phyloP scores from a whole-genome alignment of 306 rosid species.

The Prunus padus region DNA sequence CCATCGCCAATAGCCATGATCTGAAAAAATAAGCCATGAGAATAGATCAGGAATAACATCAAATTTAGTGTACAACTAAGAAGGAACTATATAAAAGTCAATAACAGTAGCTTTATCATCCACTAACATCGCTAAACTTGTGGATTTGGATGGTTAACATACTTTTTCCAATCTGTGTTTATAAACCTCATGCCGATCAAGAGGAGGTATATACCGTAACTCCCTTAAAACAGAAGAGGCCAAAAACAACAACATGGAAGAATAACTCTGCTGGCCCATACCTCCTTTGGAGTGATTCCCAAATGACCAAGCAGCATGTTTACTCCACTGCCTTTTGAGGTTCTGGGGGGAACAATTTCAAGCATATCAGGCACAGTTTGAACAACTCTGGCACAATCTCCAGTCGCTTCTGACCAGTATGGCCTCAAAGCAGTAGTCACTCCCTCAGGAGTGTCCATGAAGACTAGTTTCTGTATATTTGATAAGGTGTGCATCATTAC shows the following conservation, averaged over 20 bases:
- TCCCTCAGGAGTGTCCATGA: slow-evolving; percentile 64
- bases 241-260: not conserved
- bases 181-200: not conserved
- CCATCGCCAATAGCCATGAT: slow-evolving; percentile 99
- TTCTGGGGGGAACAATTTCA: slow-evolving; percentile 84
- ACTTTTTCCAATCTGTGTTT: not conserved
- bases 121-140: not conserved
- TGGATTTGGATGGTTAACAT: not conserved
- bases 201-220: not conserved
- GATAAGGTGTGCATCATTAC: slow-evolving; percentile 13
- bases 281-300: slow-evolving; percentile 77
- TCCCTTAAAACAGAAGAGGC: not conserved
- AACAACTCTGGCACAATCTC: slow-evolving; percentile 64
- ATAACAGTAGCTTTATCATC: not conserved
- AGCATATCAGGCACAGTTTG: slow-evolving; percentile 91
- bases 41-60: slow-evolving; percentile 4
- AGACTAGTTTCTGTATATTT: slow-evolving; percentile 67
- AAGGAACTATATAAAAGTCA: not conserved
- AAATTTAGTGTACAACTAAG: not conserved
- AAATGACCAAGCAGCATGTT: slow-evolving; percentile 77
- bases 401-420: slow-evolving; percentile 72
- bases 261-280: slow-evolving; percentile 26
- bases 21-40: slow-evolving; percentile 33
- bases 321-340: slow-evolving; percentile 88
- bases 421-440: slow-evolving; percentile 69